Conservation (phyloP, 2,329 filamentous ascomycete species). For the Fusarium sp. region DNA sequence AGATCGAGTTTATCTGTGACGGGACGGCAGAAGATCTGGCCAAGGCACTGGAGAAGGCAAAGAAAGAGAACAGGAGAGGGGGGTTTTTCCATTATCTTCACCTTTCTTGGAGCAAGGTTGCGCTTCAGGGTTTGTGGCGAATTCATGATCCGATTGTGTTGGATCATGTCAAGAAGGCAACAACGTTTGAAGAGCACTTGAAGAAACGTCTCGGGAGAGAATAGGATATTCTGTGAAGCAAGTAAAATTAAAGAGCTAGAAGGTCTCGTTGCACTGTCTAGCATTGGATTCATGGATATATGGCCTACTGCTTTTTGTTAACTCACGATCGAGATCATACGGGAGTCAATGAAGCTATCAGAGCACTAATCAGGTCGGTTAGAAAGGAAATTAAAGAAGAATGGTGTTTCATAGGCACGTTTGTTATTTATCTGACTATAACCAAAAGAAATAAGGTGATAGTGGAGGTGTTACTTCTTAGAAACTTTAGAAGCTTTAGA, state of each 20-base stretch:
- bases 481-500: background rate
- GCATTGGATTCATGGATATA: too few species aligned
- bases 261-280: background rate
- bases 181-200: background rate
- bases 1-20: background rate
- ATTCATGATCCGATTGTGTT: background rate
- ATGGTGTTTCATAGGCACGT: background rate
- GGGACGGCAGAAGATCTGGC: background rate
- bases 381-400: background rate
- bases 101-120: background rate
- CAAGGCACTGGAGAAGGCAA: background rate
- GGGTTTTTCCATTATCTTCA: background rate
- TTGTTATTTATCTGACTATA: background rate
- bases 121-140: background rate
- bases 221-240: background rate
- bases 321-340: background rate
- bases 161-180: background rate
- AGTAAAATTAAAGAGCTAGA: background rate
- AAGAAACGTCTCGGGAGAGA: background rate
- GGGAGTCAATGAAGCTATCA: background rate
- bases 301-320: background rate
- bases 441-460: background rate
- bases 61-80: background rate
- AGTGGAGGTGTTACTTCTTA: background rate
- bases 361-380: background rate